Base-by-base conservation (phyloP, 345 rosid species). In the Aquilaria sinensis region DNA sequence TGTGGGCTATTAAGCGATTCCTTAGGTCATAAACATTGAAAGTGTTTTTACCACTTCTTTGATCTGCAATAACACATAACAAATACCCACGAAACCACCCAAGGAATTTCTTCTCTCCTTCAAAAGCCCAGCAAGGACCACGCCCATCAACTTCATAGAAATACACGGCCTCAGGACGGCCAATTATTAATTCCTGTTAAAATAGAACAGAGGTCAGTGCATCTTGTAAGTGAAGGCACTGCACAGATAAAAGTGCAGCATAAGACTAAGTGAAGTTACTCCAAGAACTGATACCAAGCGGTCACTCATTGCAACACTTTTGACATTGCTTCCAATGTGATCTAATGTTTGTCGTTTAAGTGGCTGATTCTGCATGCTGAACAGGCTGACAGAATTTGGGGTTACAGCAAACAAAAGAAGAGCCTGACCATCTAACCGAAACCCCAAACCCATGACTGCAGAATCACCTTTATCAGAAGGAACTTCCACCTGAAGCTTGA, bases 51-150 rank as follows among this genome's bases (percentile, higher is more conserved):
- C 81, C 85, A 69, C 63, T 88, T 77, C 96, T 86, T 67, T 92
- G 96, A 67, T 90, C 97, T 31, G 87, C 80, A 71, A 90, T 85
- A 69, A 94, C 96, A 68, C 96, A 94, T 70, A 88, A 62, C 62
- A 94, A 85, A 68, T 94, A 90, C 58, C 99, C 97, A 57, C 99
- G 91, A 65, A 88, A 90, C 99, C 99, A 94, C 13, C 99, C 97
- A 45, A 90, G 60, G 56, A 86, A 80, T 62, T 83, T 88, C 81
- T 90, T 94, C 84, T 94, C 96, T 56, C 99, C 99, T 72, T 90
- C 97, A 74, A 94, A 94, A 58, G 97, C 99, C 99, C 97, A 88
- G 73, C 99, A 94, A 37, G 99, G 99, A 73, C 97, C 99, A 34
- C 97, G 96, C 10, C 99, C 99, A 77, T 94, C 99, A 72, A 90